Evolutionary conservation across 1,139 yeast species (phyloP).

Genomic region (Magnusiomyces tetraspermus): DNA sequence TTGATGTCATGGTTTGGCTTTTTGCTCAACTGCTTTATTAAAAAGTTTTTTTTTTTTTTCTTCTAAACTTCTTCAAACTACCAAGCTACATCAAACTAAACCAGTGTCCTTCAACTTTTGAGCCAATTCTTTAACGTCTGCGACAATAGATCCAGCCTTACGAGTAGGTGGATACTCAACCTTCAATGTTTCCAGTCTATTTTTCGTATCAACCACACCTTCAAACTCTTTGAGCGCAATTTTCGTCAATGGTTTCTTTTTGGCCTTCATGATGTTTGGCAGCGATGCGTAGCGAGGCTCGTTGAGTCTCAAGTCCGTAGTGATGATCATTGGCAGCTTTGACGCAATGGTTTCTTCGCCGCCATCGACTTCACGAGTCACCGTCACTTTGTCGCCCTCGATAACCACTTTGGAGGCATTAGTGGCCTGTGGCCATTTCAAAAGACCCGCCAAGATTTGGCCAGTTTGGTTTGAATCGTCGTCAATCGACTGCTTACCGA

Average conservation of each 20-base stretch:
- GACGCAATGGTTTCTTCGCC: constrained; percentile 81
- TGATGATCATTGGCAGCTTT: constrained; percentile 71
- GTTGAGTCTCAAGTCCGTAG: constrained; percentile 88
- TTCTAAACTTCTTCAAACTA: too few species aligned
- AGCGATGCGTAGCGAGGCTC: constrained; percentile 90
- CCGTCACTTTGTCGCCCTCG: constrained; percentile 50
- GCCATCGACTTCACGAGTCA: constrained; percentile 90
- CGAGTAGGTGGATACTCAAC: constrained; percentile 83
- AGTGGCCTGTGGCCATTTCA: constrained; percentile 97
- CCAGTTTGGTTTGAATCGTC: constrained; percentile 96
- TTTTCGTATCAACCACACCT: constrained; percentile 45
- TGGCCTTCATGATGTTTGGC: constrained; percentile 96
- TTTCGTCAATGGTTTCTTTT: constrained; percentile 83
- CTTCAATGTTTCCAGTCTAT: constrained; percentile 59
- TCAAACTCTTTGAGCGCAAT: constrained; percentile 63
- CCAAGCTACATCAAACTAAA: constrained; percentile 30
- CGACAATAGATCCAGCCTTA: constrained; percentile 72
- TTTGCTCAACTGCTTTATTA: too few species aligned
- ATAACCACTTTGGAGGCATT: constrained; percentile 83
- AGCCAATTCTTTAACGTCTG: constrained; percentile 70
- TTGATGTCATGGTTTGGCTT: too few species aligned
- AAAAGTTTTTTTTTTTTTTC: too few species aligned
- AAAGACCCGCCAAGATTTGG: constrained; percentile 87
- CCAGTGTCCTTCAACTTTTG: constrained; percentile 59
- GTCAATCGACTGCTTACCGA: constrained; percentile 96